Evolutionary conservation across 2,329 filamentous ascomycete genomes (phyloP).

Genomic region (Cladosporium sphaerospermum): DNA sequence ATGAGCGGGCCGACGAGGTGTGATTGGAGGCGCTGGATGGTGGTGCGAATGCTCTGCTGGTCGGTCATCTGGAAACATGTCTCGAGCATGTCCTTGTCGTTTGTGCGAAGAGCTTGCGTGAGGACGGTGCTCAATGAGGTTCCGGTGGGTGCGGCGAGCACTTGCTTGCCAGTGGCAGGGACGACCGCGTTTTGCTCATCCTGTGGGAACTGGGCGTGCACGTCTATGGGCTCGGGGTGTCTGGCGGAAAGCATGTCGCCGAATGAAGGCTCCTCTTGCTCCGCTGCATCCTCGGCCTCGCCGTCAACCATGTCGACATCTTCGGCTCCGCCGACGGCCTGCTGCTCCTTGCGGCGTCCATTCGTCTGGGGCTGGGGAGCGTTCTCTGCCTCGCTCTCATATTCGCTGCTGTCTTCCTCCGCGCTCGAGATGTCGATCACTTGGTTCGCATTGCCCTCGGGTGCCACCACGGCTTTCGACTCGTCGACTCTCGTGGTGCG

Average conservation of each 20-base stretch:
- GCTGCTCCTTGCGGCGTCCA: slow-evolving; percentile 22
- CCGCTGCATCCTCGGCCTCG: slow-evolving; percentile 26
- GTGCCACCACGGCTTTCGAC: slow-evolving; percentile 48
- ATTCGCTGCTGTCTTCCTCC: slow-evolving; percentile 31
- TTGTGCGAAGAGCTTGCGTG: slow-evolving; percentile 84
- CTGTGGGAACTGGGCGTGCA: slow-evolving; percentile 51
- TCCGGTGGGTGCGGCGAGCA: slow-evolving; percentile 59
- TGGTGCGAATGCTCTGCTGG: slow-evolving; percentile 70
- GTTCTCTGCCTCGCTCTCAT: slow-evolving; percentile 18
- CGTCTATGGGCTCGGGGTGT: slow-evolving; percentile 68
- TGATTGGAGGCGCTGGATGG: slow-evolving; percentile 85
- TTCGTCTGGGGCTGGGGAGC: slow-evolving; percentile 5
- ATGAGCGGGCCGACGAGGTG: slow-evolving; percentile 72
- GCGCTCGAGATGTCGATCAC: slow-evolving; percentile 45
- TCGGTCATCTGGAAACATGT: slow-evolving; percentile 82
- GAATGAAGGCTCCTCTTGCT: slow-evolving; percentile 59
- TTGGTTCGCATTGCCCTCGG: slow-evolving; percentile 34
- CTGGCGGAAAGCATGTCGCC: slow-evolving; percentile 73
- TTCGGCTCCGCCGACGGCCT: slow-evolving; percentile 18
- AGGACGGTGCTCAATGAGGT: slow-evolving; percentile 89
- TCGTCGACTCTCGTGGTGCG: slow-evolving; percentile 52
- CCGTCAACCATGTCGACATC: slow-evolving; percentile 25
- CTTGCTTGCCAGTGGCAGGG: slow-evolving; percentile 38
- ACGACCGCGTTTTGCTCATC: slow-evolving; percentile 39
- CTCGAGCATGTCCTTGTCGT: slow-evolving; percentile 84